Percentiles rank a stretch among this genome's conserved stretches.
phyloP scores from a whole-genome alignment of 306 rosid genomes.

The Senna siamea region DNA sequence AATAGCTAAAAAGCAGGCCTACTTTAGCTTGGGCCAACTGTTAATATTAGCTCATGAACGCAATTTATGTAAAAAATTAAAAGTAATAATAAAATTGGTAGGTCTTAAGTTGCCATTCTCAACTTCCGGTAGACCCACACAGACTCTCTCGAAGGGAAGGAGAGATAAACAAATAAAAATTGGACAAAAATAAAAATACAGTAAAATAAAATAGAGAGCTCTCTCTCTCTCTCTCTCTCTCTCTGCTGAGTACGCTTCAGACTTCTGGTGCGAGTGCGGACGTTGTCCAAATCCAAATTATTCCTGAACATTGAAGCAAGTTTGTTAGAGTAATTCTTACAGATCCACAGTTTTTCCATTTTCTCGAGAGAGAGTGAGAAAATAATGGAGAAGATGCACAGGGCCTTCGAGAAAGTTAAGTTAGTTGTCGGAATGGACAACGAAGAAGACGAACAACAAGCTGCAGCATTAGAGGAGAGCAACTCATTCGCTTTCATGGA shows the following conservation, averaged over 20 bases:
- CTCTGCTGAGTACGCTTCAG: background rate
- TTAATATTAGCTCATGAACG: no score
- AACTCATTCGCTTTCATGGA: conserved; percentile 67
- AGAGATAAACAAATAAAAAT: no score
- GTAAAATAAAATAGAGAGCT: no score
- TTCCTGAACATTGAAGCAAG: conserved; percentile 41
- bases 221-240: no score
- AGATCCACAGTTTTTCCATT: conserved; percentile 44
- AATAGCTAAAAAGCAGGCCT: background rate
- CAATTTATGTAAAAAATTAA: no score
- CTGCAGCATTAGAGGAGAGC: conserved; percentile 46
- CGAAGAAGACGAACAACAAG: conserved; percentile 62
- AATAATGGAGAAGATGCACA: conserved; percentile 77
- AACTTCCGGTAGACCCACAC: background rate
- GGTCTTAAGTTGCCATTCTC: no score
- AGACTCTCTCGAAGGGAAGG: no score
- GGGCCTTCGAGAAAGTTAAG: conserved; percentile 80
- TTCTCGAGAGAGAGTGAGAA: conserved; percentile 44
- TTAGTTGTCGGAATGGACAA: conserved; percentile 85
- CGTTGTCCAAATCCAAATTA: conserved; percentile 26
- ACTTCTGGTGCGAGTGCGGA: conserved; percentile 34
- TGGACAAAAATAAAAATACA: no score
- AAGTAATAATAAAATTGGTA: no score
- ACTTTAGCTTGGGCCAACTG: background rate
- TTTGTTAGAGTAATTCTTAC: background rate